Conservation (phyloP, 2,329 filamentous ascomycete genomes). For the Kalaharituber pfeilii region DNA sequence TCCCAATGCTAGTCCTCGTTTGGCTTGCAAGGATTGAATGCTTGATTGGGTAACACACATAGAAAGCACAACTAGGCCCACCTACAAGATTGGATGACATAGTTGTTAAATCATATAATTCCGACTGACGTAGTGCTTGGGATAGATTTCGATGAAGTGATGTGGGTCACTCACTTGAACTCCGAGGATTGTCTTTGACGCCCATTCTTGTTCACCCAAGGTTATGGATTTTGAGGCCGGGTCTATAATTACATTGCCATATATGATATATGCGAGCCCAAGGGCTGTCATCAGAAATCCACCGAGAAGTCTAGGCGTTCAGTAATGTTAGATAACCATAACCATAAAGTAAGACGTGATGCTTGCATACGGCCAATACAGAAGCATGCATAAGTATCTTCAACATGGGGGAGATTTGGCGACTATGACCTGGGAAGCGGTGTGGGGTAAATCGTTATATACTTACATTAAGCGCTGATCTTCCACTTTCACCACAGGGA, state of each 20-base stretch:
- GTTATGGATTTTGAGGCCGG: not conserved
- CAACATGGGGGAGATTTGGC: not conserved
- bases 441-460: not conserved
- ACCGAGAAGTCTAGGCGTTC: slow-evolving; percentile 46
- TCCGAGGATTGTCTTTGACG: slow-evolving; percentile 32
- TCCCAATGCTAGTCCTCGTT: slow-evolving; percentile 64
- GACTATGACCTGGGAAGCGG: not conserved
- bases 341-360: too few relatives aligned
- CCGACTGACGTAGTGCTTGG: too few relatives aligned
- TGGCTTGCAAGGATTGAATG: slow-evolving; percentile 67
- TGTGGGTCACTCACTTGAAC: slow-evolving; percentile 31
- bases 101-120: not conserved
- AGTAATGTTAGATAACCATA: not conserved
- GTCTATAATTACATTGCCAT: slow-evolving; percentile 45
- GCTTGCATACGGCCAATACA: too few relatives aligned
- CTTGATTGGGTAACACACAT: slow-evolving; percentile 79
- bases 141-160: too few relatives aligned
- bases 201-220: slow-evolving; percentile 12
- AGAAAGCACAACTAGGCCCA: slow-evolving; percentile 30
- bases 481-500: slow-evolving; percentile 76
- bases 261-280: slow-evolving; percentile 60
- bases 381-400: not conserved
- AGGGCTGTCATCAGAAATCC: slow-evolving; percentile 60
- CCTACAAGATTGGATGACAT: slow-evolving; percentile 33
- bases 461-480: slow-evolving; percentile 52